phyloP scores from a whole-genome alignment of 2,329 filamentous ascomycete genomes.

The Myrmaecium sp. region DNA sequence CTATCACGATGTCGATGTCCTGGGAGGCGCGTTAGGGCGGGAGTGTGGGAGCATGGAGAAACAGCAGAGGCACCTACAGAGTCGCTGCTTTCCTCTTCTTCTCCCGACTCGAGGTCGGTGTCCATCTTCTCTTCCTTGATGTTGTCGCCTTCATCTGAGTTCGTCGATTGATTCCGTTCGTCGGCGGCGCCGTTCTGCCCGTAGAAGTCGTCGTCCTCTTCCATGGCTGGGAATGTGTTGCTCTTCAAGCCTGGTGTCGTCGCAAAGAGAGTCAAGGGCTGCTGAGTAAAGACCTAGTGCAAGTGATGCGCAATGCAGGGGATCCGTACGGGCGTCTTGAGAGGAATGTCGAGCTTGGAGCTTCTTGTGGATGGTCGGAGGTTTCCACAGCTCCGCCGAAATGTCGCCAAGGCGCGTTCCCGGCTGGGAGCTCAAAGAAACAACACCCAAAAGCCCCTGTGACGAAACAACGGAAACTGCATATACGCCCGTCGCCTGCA shows the following conservation, averaged over 20 bases:
- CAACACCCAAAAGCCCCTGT: too few species aligned
- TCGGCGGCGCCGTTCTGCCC: conserved; percentile 11
- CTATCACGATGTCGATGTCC: conserved; percentile 37
- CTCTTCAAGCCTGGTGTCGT: background rate
- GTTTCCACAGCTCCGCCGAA: too few species aligned
- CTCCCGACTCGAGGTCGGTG: conserved; percentile 25
- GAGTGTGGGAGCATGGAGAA: too few species aligned
- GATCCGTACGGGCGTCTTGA: too few species aligned
- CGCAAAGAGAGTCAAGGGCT: background rate
- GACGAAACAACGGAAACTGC: too few species aligned
- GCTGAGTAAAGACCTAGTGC: background rate
- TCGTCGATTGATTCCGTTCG: conserved; percentile 7
- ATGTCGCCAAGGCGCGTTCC: too few species aligned
- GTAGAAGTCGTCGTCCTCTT: conserved; percentile 36
- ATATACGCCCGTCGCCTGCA: too few species aligned
- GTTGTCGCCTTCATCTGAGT: conserved; percentile 14
- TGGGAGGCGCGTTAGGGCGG: conserved; percentile 13
- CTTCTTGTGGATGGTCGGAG: too few species aligned
- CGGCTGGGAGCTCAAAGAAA: too few species aligned
- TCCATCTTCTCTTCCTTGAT: conserved; percentile 28
- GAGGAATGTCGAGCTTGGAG: too few species aligned
- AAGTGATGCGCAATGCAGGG: background rate
- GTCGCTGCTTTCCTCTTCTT: conserved; percentile 27
- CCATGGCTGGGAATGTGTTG: conserved; percentile 17
- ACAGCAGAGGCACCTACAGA: conserved; percentile 14